Percentiles rank a stretch among this genome's conserved stretches.
These are phyloP conservation scores for Penicillium vulpinum DNA, from an alignment of 2,329 filamentous ascomycete genomes.

Conservation along the genomic window DNA sequence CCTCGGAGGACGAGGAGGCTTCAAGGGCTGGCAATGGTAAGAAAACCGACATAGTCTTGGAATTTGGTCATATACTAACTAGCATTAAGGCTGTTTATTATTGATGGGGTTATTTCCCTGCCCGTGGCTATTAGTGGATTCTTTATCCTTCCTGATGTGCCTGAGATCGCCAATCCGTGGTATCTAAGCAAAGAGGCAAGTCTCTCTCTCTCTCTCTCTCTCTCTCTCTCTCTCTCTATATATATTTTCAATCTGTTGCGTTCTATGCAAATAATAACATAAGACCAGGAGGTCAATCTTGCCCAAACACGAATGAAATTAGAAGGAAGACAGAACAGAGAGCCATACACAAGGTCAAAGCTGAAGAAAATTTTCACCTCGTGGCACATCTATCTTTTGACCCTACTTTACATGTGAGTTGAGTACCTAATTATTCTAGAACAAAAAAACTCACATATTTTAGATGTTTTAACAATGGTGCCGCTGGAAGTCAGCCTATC, in stretches of 20 bases:
- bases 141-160: conserved; percentile 52
- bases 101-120: conserved; percentile 56
- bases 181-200: conserved; percentile 46
- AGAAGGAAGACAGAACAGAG: conserved; percentile 48
- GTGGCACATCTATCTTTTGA: conserved; percentile 65
- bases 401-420: conserved; percentile 56
- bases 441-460: not conserved
- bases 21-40: conserved; percentile 55
- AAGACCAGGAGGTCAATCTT: conserved; percentile 44
- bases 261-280: not conserved
- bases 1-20: conserved; percentile 50
- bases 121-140: conserved; percentile 55
- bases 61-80: not conserved
- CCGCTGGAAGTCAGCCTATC: conserved; percentile 53
- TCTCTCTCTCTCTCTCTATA: too few species aligned
- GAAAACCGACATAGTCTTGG: not conserved
- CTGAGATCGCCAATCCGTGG: conserved; percentile 52
- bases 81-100: conserved; percentile 48
- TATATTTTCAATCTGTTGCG: not conserved
- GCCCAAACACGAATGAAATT: conserved; percentile 53
- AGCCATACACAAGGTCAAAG: conserved; percentile 53
- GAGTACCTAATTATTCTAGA: fast-evolving
- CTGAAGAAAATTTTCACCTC: conserved; percentile 61
- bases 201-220: too few species aligned
- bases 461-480: conserved; percentile 62